Base-by-base conservation (phyloP, 371 early-diverging fungal genomes). In the Gilbertella persicaria region DNA sequence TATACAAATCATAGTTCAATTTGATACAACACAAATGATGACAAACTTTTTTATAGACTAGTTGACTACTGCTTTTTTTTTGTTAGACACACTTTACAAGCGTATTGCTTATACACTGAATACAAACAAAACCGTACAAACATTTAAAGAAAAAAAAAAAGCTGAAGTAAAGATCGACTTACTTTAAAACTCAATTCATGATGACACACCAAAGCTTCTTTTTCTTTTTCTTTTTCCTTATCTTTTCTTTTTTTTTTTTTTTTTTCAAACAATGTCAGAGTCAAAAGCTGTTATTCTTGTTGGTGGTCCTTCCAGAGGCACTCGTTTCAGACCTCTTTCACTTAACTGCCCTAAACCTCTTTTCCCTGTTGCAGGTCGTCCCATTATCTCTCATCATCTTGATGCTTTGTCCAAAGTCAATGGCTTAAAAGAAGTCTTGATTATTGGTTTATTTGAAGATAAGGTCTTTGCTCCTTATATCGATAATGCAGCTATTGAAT, bases 371-470 rank as follows among this genome's bases (percentile, higher is more conserved):
- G 98, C 95, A 17, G 96, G 96, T 38, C 80, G 85, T 26, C 97
- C 98, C 61, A 87, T 96, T 76, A 90, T 98, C 74, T 90, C 89
- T 64, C 98, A 98, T 76, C 98, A 97, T 72, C 84, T 97, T 51
- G 82, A 85, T 30, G 94, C 97, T 13, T 81, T 98, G 23, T 87
- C 94, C 24, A 89, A 89, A 75, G 82, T 96, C 35, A 77, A 85
- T 36, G 91, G 86, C 26, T 80, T 98, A 56, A 88, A 86, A 58
- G 98, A 98, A 71, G 93, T 98, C 41, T 78, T 95, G 39, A 82
- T 97, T 48, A 84, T 98, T 61, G 98, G 98, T 29, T 95, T 98
- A 82, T 98, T 92, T 73, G 98, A 97, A 66, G 91, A 93, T 68
- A 78, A 80, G 41, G 88, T 96, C 45, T 95, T 98, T 69, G 78